Evolutionary conservation across 768 basidiomycete genomes (phyloP).

Genomic region (Pleurotus tuber-regium): DNA sequence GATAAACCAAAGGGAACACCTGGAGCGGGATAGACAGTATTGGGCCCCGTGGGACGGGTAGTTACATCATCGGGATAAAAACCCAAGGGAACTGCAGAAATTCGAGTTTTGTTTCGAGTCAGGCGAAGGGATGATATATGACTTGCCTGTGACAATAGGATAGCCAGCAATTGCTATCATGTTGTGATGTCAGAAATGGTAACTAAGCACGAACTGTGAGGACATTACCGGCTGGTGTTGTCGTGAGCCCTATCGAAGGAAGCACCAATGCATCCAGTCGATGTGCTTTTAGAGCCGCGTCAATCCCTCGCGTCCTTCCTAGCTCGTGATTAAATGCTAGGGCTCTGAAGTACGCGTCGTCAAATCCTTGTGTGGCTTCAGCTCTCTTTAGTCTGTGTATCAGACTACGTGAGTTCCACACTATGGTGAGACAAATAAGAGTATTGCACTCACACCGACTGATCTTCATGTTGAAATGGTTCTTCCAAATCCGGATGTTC

Average conservation of each 20-base stretch:
- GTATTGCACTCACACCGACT: conserved; percentile 28
- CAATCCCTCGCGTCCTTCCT: conserved; percentile 52
- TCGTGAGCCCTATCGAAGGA: conserved; percentile 39
- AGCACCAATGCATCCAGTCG: conserved; percentile 52
- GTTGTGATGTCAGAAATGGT: background rate
- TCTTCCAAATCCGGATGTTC: conserved; percentile 49
- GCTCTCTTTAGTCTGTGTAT: conserved; percentile 35
- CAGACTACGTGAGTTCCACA: too few species aligned
- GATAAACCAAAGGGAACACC: conserved; percentile 62
- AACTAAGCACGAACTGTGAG: conserved; percentile 13
- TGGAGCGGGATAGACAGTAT: conserved; percentile 47
- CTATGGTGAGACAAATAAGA: background rate
- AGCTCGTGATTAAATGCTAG: conserved; percentile 44
- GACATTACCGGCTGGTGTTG: conserved; percentile 34
- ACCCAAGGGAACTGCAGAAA: conserved; percentile 50
- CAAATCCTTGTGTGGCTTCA: conserved; percentile 38
- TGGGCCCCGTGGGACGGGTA: conserved; percentile 35
- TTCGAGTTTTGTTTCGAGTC: background rate
- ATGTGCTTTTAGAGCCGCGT: conserved; percentile 43
- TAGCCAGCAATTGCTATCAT: conserved; percentile 58
- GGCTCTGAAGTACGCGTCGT: conserved; percentile 41
- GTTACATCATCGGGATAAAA: conserved; percentile 51
- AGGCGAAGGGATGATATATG: background rate
- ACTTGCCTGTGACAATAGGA: conserved; percentile 60
- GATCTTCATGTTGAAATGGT: conserved; percentile 35